Evolutionary conservation across 352 stramenopile species (phyloP).

Genomic region (Saprolegnia parasitica): DNA sequence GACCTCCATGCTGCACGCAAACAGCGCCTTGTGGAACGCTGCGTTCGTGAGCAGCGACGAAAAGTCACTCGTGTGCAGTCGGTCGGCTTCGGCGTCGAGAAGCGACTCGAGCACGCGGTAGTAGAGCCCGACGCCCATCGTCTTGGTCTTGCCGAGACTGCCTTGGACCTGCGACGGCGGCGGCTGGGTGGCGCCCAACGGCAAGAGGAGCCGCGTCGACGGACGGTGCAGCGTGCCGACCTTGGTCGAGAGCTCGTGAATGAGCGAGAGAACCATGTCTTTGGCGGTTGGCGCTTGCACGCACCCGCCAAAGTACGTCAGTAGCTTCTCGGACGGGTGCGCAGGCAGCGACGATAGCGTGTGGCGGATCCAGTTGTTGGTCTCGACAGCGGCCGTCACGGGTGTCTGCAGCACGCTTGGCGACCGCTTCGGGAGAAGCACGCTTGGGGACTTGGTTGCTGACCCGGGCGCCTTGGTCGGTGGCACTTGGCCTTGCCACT

Average conservation of each 20-base stretch:
- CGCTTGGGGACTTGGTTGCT: not conserved
- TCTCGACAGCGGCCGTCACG: constrained; percentile 74
- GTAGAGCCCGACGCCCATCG: constrained; percentile 62
- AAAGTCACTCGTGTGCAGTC: constrained; percentile 68
- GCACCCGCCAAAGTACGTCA: constrained; percentile 9
- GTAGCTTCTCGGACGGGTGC: constrained; percentile 16
- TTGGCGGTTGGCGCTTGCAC: not conserved
- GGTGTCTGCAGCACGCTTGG: constrained; percentile 57
- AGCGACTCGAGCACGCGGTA: constrained; percentile 77
- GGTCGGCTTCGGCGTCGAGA: constrained; percentile 57
- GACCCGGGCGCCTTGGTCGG: constrained; percentile 32
- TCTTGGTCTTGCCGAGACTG: constrained; percentile 67
- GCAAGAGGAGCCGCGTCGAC: not conserved
- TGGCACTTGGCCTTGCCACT: constrained; percentile 61
- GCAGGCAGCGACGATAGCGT: constrained; percentile 4
- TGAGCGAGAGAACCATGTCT: not conserved
- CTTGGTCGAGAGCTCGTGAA: constrained; percentile 5
- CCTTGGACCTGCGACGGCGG: constrained; percentile 39
- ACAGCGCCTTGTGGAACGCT: constrained; percentile 69
- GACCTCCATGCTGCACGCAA: constrained; percentile 79
- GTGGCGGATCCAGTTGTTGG: constrained; percentile 67
- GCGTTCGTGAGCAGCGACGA: constrained; percentile 77
- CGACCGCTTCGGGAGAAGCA: constrained; percentile 34
- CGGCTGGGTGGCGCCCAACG: not conserved
- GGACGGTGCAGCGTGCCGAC: constrained; percentile 6